Evolutionary conservation across 768 basidiomycete species (phyloP), one percentile per base, ranked within the genome.

Genomic region (Boletus rufocinnamomeus): DNA sequence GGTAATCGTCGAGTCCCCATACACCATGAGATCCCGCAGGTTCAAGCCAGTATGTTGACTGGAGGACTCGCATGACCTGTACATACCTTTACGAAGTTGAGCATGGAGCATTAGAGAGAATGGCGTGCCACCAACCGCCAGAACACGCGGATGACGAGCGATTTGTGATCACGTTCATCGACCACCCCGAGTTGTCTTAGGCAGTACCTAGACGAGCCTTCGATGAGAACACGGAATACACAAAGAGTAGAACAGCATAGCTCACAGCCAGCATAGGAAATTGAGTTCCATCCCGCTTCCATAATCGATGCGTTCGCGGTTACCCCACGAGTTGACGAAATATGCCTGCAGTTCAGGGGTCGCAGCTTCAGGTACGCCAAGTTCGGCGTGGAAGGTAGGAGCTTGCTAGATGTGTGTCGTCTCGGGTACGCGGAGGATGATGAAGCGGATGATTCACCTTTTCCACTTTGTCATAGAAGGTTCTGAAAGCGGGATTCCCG

Each of bases 271-370:
- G 67, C 95, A 98, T 3, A 98, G 59, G 68, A 98, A 99, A 74
- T 98, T 96, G 45, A 98, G 80, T 69, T 99, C 97, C 96, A 98
- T 98, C 16, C 97, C 97, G 66, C 95, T 97, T n/a, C 97, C 97
- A 74, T 99, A 99, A 74, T 99, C 97, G 54, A 99, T 94, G 10
- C 97, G 80, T 49, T 88, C 84, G 30, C 89, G 78, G 71, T 91
- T 97, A 1, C 97, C 97, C 95, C 95, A 98, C 17, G 87, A 76
- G 69, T 95, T 92, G 38, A 79, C 75, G 67, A 98, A 89, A 71
- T 98, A 99, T 0, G 77, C 80, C 2, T 86, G 82, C 4, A 97
- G 73, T 69, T 98, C 96, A 6, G 77, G 68, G 4, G 85, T 79
- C 1, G 86, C 81, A 4, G 83, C 84, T 3, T 66, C 49, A 0